Conservation (phyloP, 1,284 basidiomycete genomes). For the Chalciporus piperatoides region DNA sequence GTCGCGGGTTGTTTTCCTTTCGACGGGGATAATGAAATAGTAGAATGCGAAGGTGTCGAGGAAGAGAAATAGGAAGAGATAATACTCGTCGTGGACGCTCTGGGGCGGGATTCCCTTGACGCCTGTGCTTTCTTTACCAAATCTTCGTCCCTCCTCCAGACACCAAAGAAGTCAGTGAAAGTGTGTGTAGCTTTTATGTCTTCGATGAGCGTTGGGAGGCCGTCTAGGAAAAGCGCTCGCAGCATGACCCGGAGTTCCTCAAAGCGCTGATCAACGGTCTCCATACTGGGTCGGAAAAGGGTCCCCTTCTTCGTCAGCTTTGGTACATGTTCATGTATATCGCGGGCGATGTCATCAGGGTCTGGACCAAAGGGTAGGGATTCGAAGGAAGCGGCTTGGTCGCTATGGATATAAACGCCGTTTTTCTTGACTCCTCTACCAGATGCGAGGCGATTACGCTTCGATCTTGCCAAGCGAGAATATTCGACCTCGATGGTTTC, state of each 20-base stretch:
- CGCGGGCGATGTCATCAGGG: conserved; percentile 60
- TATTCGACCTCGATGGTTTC: conserved; percentile 65
- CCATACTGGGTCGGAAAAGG: conserved; percentile 64
- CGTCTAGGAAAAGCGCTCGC: conserved; percentile 51
- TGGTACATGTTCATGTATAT: conserved; percentile 64
- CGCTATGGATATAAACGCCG: conserved; percentile 61
- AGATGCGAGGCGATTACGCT: conserved; percentile 56
- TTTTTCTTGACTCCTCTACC: conserved; percentile 76
- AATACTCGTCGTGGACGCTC: conserved; percentile 39
- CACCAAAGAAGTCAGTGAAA: conserved; percentile 72
- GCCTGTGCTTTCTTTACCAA: conserved; percentile 42
- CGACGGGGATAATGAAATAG: conserved; percentile 15
- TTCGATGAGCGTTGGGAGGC: conserved; percentile 59
- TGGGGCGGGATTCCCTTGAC: conserved; percentile 15
- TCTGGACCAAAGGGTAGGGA: conserved; percentile 81
- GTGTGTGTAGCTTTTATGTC: conserved; percentile 58
- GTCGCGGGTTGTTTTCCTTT: conserved; percentile 25
- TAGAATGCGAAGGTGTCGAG: conserved; percentile 36
- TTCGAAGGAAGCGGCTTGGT: conserved; percentile 75
- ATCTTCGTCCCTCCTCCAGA: conserved; percentile 70
- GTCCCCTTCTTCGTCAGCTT: conserved; percentile 66
- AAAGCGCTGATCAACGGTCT: conserved; percentile 60
- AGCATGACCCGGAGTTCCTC: conserved; percentile 58
- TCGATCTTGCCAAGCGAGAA: conserved; percentile 53
- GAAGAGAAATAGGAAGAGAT: conserved; percentile 52